These are phyloP conservation scores for Aphanomyces stellatus DNA, from an alignment of 352 stramenopile genomes.

Conservation along the genomic window DNA sequence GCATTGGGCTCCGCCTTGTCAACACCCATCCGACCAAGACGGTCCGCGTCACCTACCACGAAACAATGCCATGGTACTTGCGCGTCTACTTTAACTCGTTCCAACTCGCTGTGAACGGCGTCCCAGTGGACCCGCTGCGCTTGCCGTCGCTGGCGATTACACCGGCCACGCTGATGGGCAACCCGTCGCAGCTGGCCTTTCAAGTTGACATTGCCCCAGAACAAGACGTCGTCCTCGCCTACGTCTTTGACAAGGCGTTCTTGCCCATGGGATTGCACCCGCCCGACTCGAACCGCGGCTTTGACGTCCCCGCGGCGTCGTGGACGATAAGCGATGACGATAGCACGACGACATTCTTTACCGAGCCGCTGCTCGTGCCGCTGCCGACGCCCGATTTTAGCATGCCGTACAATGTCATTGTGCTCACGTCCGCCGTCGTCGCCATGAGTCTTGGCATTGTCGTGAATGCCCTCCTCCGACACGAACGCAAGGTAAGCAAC, in stretches of 20 bases:
- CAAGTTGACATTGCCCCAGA: slow-evolving; percentile 36
- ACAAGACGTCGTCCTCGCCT: slow-evolving; percentile 35
- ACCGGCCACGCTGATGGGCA: slow-evolving; percentile 43
- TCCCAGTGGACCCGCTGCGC: slow-evolving; percentile 4
- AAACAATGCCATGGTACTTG: slow-evolving; percentile 75
- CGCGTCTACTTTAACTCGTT: slow-evolving; percentile 74
- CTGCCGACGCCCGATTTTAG: slow-evolving; percentile 83
- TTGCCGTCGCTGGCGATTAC: slow-evolving; percentile 37
- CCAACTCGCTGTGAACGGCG: slow-evolving; percentile 19
- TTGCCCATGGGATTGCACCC: slow-evolving; percentile 73
- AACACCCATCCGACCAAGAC: slow-evolving; percentile 44
- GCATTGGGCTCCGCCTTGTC: slow-evolving; percentile 51
- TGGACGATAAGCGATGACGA: too few relatives aligned
- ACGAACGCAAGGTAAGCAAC: slow-evolving; percentile 16
- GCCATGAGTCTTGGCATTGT: slow-evolving; percentile 80
- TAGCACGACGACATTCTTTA: slow-evolving; percentile 39
- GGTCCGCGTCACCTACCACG: slow-evolving; percentile 57
- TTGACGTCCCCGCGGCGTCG: slow-evolving; percentile 37
- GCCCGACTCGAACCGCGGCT: slow-evolving; percentile 78
- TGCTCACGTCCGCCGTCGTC: slow-evolving; percentile 82
- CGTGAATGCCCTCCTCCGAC: slow-evolving; percentile 65
- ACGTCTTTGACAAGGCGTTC: slow-evolving; percentile 80
- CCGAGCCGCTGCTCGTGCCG: slow-evolving; percentile 69
- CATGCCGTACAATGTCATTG: slow-evolving; percentile 89
- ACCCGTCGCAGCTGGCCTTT: slow-evolving; percentile 52